Base-by-base conservation (phyloP, 805 yeast genomes). In the Vanderwaltozyma yarrowii region DNA sequence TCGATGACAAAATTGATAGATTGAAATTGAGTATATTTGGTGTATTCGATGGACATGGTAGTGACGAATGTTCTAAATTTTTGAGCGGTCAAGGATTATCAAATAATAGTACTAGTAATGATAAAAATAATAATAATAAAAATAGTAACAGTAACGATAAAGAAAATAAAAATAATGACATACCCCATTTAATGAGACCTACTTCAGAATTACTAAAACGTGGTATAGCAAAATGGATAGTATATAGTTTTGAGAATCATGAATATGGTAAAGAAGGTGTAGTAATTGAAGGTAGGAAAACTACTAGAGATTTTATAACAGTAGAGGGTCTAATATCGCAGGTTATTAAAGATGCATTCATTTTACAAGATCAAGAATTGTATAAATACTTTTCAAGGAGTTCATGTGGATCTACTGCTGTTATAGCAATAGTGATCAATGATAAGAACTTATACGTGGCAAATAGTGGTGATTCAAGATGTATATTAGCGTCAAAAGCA, bases 1-100 rank as follows among this genome's bases (percentile, higher is more conserved):
- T 56, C 33, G 44, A 54, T 30, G 50, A 56, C 9, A 52, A 46
- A 27, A 41, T 49, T 5, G 50, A 52, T 6, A 35, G 45, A 5
- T 46, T 46, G 32, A 44, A 47, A 21, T 37, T 58, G 5, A 65
- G 67, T 40, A 67, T 81, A 3, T 80, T 78, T 55, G 86, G 80
- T 0, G 81, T 82, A 2, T 82, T 79, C 58, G 94, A 82, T 58
- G 94, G 94, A 2, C 94, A 82, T 56, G 94, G 94, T 2, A 88
- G 89, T 13, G 65, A 70, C 5, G 69, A 70, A 19, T 69, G 81
- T 17, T 76, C 88, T 1, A 67, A 66, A 26, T 73, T 63, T 44
- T 58, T 81, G 4, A 66, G 76, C 30, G 59, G 58, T 9, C 45
- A 39, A 17, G 19, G 23, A 29, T 41, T 18, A 28, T 19, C 31